Percentiles rank a stretch among this genome's conserved stretches.
These are phyloP conservation scores for Fusarium anguioides DNA, from an alignment of 2,329 filamentous ascomycete species.

Conservation along the genomic window DNA sequence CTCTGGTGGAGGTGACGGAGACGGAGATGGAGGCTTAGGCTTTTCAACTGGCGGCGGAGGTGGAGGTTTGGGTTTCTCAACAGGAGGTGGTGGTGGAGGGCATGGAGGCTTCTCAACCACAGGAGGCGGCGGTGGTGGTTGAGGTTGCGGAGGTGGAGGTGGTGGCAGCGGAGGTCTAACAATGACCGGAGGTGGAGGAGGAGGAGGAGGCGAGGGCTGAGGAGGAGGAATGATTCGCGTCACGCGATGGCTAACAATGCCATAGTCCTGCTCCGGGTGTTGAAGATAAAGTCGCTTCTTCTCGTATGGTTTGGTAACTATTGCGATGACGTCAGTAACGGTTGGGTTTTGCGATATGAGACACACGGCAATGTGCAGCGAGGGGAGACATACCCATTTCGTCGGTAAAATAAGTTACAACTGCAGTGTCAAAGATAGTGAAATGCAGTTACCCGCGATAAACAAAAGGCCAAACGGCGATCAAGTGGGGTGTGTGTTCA, in stretches of 20 bases:
- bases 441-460: constrained; percentile 21
- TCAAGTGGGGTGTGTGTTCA: constrained; percentile 26
- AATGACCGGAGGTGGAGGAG: constrained; percentile 39
- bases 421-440: neutral
- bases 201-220: constrained; percentile 45
- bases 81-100: constrained; percentile 28
- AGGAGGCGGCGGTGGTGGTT: constrained; percentile 35
- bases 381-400: constrained; percentile 42
- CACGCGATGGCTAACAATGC: constrained; percentile 51
- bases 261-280: constrained; percentile 54
- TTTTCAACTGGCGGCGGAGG: constrained; percentile 44
- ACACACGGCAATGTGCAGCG: constrained; percentile 21
- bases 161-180: constrained; percentile 39
- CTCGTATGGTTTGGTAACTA: constrained; percentile 46
- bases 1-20: constrained; percentile 39
- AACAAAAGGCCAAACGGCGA: constrained; percentile 13
- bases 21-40: constrained; percentile 41
- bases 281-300: constrained; percentile 59
- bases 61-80: constrained; percentile 27
- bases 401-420: neutral
- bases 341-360: constrained; percentile 8
- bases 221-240: constrained; percentile 53
- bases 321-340: constrained; percentile 41
- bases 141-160: constrained; percentile 30
- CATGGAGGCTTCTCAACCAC: constrained; percentile 37